Conservation (phyloP, 176 grass and related monocot species). For the Bonia amplexicaulis region DNA sequence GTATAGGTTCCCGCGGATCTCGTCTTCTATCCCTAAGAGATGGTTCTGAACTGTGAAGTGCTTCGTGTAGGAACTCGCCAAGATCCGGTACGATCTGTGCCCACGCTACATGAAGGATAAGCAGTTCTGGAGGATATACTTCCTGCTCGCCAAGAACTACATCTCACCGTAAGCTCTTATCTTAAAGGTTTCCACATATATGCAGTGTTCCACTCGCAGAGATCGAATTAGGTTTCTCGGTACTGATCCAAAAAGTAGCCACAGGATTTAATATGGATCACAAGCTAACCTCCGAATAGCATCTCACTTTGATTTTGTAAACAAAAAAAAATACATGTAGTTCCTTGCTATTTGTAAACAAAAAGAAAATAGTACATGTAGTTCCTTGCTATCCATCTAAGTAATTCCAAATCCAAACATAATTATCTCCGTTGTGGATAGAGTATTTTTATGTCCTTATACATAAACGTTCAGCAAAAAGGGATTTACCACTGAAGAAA, state of each 20-base stretch:
- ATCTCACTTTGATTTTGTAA: not conserved
- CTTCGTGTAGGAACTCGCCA: slow-evolving; percentile 65
- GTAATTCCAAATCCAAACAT: not conserved
- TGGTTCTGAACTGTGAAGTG: not conserved
- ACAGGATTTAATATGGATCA: not conserved
- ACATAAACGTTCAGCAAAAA: not conserved
- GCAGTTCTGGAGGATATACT: slow-evolving; percentile 84
- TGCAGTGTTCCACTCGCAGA: not conserved
- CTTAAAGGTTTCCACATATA: not conserved
- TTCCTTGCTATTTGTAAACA: no score
- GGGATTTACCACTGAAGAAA: not conserved
- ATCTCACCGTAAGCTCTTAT: slow-evolving; percentile 58
- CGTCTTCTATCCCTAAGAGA: not conserved
- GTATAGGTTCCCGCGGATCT: slow-evolving; percentile 14
- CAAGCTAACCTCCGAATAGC: not conserved
- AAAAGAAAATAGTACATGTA: not conserved
- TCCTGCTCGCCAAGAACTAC: slow-evolving; percentile 68
- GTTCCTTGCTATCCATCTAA: not conserved
- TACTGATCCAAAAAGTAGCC: not conserved
- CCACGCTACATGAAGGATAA: slow-evolving; percentile 89
- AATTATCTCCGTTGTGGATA: no score
- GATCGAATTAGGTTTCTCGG: not conserved
- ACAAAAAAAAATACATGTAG: not conserved
- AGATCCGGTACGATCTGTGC: slow-evolving; percentile 80
- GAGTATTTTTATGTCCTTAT: not conserved